Base-by-base conservation (phyloP, 179 eudicot genomes). In the Beta macrorhiza region DNA sequence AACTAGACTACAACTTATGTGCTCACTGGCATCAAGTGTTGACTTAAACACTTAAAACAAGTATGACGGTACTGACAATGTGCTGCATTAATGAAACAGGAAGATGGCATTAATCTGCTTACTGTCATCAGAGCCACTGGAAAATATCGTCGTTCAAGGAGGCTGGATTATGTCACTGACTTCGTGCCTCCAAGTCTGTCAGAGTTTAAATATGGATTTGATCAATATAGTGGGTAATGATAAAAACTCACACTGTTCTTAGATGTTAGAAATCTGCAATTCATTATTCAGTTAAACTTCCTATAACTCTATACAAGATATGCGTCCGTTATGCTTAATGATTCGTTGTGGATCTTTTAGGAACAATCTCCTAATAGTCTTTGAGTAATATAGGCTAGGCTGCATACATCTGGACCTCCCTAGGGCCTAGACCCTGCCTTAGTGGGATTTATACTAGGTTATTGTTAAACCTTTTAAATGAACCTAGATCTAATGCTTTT, bases 91-190 rank as follows among this genome's bases (percentile, higher is more conserved):
- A 25, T 85, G 79, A 20, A 86, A 88, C 92, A 93, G 98, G 98
- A 92, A 87, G 93, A 89, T 82, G 92, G 91, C 47, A 84, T 92
- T 64, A 86, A 89, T 84, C 86, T 93, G 64, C 84, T 93, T 70
- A 82, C 90, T 5, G 78, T 88, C 67, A 89, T 93, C 78, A 93
- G 87, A 88, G 93, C 82, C 53, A 89, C 92, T 22, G 70, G 71
- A 58, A 90, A 74, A 67, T 93, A 93, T 76, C 97, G 97, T 13
- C 90, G 89, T 72, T 91, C 90, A 47, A 84, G 71, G 42, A 87
- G 79, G 85, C 67, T 67, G 77, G 89, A 93, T 83, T 76, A 73
- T 71, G 86, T 93, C 77, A 37, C 37, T 1, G 92, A 93, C 85
- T 92, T 81, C 77, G 63, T 92, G 75, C 94, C 97, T 69, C 92